phyloP scores from a whole-genome alignment of 257 asterid species.

The Gynochthodes officinalis region DNA sequence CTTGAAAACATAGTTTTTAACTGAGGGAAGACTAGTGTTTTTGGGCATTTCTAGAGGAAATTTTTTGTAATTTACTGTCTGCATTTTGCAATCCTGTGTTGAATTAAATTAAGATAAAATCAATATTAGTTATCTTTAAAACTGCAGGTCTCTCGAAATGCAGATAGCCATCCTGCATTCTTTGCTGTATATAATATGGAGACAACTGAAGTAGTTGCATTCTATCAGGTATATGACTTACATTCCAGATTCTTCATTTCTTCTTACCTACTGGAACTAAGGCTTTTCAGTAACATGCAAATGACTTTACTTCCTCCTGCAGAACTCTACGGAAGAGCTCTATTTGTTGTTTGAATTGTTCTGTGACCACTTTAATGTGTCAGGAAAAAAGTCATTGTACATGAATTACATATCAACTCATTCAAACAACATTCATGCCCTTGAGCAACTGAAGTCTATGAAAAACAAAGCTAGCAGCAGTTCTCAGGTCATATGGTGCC shows the following conservation, averaged over 20 bases:
- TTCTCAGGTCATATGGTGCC: conserved; percentile 56
- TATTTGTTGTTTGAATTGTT: conserved; percentile 73
- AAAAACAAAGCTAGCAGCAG: conserved; percentile 68
- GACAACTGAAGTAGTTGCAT: conserved; percentile 82
- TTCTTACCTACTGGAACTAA: conserved; percentile 14
- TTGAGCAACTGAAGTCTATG: conserved; percentile 67
- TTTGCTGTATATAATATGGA: conserved; percentile 98
- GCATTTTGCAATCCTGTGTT: neutral
- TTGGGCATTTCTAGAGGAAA: neutral
- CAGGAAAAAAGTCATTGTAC: conserved; percentile 61
- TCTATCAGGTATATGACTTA: conserved; percentile 61
- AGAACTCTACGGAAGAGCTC: conserved; percentile 95
- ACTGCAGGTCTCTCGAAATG: conserved; percentile 68
- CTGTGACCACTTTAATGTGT: conserved; percentile 80
- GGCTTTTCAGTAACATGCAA: neutral
- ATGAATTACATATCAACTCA: conserved; percentile 77
- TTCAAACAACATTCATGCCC: conserved; percentile 82
- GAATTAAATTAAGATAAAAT: neutral
- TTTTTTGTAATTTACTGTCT: neutral
- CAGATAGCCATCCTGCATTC: conserved; percentile 88
- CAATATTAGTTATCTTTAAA: conserved; percentile 26
- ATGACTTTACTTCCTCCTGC: conserved; percentile 25
- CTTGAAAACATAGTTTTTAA: neutral
- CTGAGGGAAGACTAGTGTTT: neutral
- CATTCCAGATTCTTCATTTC: neutral